Evolutionary conservation across 2,329 filamentous ascomycete species (phyloP).

Genomic region (Diaporthe citri): DNA sequence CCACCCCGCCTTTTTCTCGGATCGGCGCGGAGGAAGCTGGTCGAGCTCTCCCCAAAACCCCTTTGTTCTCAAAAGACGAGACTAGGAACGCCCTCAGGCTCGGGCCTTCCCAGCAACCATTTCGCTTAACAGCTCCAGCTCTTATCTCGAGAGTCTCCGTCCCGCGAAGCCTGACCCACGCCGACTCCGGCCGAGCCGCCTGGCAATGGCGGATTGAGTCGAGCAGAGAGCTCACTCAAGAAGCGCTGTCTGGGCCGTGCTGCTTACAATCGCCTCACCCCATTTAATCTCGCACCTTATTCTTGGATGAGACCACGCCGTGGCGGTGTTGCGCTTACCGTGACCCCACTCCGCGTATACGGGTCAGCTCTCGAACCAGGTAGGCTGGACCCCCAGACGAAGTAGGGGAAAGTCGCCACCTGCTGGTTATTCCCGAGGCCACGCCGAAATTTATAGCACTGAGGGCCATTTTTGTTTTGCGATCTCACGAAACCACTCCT

Average conservation of each 20-base stretch:
- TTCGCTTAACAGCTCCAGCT: background rate
- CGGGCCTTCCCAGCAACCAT: background rate
- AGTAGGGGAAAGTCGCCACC: slow-evolving; percentile 25
- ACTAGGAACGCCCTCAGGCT: background rate
- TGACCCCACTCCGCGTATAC: slow-evolving; percentile 6
- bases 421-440: background rate
- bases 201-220: slow-evolving; percentile 20
- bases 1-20: slow-evolving; percentile 36
- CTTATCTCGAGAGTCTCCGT: slow-evolving; percentile 1
- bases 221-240: slow-evolving; percentile 5
- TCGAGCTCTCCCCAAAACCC: slow-evolving; percentile 11
- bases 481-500: background rate
- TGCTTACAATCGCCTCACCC: slow-evolving; percentile 1
- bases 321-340: slow-evolving; percentile 28
- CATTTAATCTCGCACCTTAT: background rate
- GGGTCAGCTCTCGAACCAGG: slow-evolving; percentile 14
- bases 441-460: background rate
- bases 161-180: background rate
- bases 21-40: slow-evolving; percentile 29
- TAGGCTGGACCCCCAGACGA: background rate
- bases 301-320: slow-evolving; percentile 1
- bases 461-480: background rate
- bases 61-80: slow-evolving; percentile 16
- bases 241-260: background rate
- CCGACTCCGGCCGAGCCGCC: slow-evolving; percentile 6